Conservation (phyloP, 2,329 filamentous ascomycete species). For the Trichoderma koningii region DNA sequence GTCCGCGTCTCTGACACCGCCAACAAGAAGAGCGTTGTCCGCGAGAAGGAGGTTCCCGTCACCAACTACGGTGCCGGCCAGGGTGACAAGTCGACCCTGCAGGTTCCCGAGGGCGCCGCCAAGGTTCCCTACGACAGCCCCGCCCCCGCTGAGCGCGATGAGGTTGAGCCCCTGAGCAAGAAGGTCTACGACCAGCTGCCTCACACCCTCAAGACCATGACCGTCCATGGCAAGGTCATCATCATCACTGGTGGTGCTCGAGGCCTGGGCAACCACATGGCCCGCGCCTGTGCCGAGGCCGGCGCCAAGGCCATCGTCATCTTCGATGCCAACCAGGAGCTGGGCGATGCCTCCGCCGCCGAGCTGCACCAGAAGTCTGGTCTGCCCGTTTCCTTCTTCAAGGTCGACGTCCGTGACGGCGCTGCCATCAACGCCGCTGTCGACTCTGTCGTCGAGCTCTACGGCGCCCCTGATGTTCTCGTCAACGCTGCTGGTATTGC, state of each 20-base stretch:
- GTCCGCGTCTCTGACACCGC: constrained; percentile 43
- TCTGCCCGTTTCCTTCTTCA: constrained; percentile 74
- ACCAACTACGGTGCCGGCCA: constrained; percentile 53
- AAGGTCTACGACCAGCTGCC: constrained; percentile 60
- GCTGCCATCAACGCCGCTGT: constrained; percentile 70
- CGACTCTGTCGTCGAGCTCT: constrained; percentile 63
- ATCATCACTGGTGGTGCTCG: constrained; percentile 75
- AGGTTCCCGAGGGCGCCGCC: constrained; percentile 48
- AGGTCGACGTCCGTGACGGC: constrained; percentile 75
- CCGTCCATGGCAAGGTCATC: constrained; percentile 69
- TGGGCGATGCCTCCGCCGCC: constrained; percentile 68
- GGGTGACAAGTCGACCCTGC: constrained; percentile 59
- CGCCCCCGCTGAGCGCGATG: constrained; percentile 47
- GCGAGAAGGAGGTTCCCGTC: constrained; percentile 59
- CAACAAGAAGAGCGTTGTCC: constrained; percentile 55
- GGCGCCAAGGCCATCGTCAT: constrained; percentile 73
- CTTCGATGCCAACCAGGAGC: constrained; percentile 75
- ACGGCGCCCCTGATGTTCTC: constrained; percentile 72
- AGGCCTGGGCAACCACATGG: constrained; percentile 78
- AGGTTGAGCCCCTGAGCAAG: constrained; percentile 54
- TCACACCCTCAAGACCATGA: constrained; percentile 68
- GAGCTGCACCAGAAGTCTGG: constrained; percentile 73
- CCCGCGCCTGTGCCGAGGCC: constrained; percentile 73
- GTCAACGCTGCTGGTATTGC: constrained; percentile 80
- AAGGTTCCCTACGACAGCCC: constrained; percentile 48